These are phyloP conservation scores for Rhizopogon parksii DNA, from an alignment of 1,284 basidiomycete species.

Conservation along the genomic window DNA sequence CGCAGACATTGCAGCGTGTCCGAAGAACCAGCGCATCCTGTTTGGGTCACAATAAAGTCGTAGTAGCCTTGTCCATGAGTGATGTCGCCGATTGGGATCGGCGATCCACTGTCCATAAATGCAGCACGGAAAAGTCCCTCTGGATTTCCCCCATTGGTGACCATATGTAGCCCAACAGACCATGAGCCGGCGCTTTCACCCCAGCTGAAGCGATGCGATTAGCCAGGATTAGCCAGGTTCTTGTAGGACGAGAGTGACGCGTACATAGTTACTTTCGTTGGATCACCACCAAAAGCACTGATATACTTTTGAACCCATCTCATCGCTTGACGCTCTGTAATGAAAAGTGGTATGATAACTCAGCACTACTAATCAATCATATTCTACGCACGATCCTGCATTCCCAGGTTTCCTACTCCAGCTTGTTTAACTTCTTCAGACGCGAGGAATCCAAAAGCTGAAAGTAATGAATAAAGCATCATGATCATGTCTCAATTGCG, in stretches of 20 bases:
- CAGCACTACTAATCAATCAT: background rate
- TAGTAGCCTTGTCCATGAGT: slow-evolving; percentile 32
- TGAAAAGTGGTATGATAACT: background rate
- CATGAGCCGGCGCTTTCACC: slow-evolving; percentile 54
- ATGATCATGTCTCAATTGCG: slow-evolving; percentile 24
- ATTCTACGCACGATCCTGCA: slow-evolving; percentile 41
- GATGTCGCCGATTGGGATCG: slow-evolving; percentile 37
- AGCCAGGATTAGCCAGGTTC: background rate
- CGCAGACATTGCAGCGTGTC: slow-evolving; percentile 33
- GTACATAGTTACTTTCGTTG: slow-evolving; percentile 30
- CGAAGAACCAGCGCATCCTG: background rate
- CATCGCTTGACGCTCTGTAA: slow-evolving; percentile 34
- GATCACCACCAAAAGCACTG: slow-evolving; percentile 41
- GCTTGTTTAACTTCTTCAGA: slow-evolving; percentile 44
- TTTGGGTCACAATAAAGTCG: slow-evolving; percentile 18
- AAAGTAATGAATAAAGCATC: background rate
- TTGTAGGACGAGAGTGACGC: slow-evolving; percentile 1
- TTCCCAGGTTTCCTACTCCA: slow-evolving; percentile 47
- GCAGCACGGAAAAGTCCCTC: slow-evolving; percentile 45
- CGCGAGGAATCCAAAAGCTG: slow-evolving; percentile 43
- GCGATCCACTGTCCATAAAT: slow-evolving; percentile 48
- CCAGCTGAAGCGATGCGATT: slow-evolving; percentile 31
- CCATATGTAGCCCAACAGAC: slow-evolving; percentile 47
- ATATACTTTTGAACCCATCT: slow-evolving; percentile 46
- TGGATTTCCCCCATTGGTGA: slow-evolving; percentile 41